Evolutionary conservation across 2,329 filamentous ascomycete genomes (phyloP), one percentile per base, ranked within the genome.

Genomic region (Falciphora oryzae): DNA sequence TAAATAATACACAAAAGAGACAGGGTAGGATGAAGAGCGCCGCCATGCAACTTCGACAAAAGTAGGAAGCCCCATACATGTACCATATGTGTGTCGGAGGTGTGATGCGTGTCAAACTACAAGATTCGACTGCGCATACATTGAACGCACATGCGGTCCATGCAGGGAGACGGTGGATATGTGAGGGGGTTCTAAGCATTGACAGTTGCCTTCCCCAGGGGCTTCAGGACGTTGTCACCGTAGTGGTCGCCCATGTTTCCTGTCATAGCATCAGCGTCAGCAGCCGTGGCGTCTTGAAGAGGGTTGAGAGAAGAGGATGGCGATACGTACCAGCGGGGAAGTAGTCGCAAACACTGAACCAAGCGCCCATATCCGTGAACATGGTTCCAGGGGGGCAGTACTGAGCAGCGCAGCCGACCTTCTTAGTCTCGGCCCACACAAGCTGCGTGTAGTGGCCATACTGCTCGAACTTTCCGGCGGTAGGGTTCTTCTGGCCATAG

Each of bases 291-390:
- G 18, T 16, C 60, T 31, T 50, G 61, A 65, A 31, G 35, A 65
- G 57, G 66, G 31, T 7, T 35, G 29, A 2, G 27, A 28, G 35
- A 13, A 57, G 27, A 6, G 28, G 57, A 57, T 18, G 63, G 4
- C n/a, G 61, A 32, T 32, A 76, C 86, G 76, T 86, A 91, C 91
- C 92, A 68, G 86, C 79, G 67, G 87, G 83, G 69, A 79, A 80
- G 81, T 97, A 97, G 84, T 97, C 94, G 88, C 92, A 97, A 72
- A 96, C 92, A 35, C 90, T 93, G 81, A 86, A 92, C 78, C 85
- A 87, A n/a, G 87, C 78, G 53, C 81, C 82, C 80, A 86, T 75
- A 69, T 66, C 69, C 28, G 73, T 68, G 67, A 75, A 75, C 68
- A 85, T 76, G 44, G 79, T 83, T 65, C 83, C 82, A 50, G 77